These are phyloP conservation scores for Trametes cinnabarina DNA, from an alignment of 768 basidiomycete species.

Conservation along the genomic window DNA sequence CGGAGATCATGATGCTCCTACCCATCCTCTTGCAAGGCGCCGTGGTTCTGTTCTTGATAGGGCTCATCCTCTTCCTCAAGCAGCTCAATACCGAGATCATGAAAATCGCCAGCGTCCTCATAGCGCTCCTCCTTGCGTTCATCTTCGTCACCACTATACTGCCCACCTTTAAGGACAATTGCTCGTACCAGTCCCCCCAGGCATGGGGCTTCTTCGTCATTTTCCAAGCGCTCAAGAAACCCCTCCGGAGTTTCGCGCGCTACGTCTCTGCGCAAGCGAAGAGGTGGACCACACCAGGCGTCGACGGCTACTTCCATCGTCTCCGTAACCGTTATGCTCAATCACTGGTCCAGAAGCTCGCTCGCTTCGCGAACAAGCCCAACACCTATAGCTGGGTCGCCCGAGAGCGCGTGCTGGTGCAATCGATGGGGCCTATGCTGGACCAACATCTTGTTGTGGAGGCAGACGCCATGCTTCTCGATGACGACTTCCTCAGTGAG, in stretches of 20 bases:
- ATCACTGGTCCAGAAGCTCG: conserved; percentile 2
- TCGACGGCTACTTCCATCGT: conserved; percentile 4
- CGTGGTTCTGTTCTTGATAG: conserved; percentile 23
- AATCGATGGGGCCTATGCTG: conserved; percentile 3
- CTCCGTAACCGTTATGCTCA: neutral
- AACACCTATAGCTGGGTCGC: conserved; percentile 17
- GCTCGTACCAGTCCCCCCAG: conserved; percentile 23
- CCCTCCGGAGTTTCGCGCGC: conserved; percentile 6
- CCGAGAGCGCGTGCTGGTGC: conserved; percentile 9
- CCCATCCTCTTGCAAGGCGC: conserved; percentile 22
- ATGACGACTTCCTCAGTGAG: conserved; percentile 8
- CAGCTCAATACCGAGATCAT: conserved; percentile 13
- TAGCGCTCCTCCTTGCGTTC: conserved; percentile 17
- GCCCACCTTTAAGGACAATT: conserved; percentile 16
- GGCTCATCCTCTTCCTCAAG: conserved; percentile 22
- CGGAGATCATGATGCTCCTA: conserved; percentile 23
- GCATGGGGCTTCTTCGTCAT: conserved; percentile 19
- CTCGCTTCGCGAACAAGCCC: conserved; percentile 12
- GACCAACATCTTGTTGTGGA: conserved; percentile 15
- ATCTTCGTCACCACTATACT: conserved; percentile 21
- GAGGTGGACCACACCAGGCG: neutral
- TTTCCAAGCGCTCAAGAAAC: conserved; percentile 8
- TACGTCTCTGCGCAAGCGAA: neutral
- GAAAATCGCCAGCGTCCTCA: conserved; percentile 5
- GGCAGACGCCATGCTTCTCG: conserved; percentile 13